Evolutionary conservation across 495 filamentous ascomycete genomes (phyloP).

Genomic region (Penicillium coprophilum): DNA sequence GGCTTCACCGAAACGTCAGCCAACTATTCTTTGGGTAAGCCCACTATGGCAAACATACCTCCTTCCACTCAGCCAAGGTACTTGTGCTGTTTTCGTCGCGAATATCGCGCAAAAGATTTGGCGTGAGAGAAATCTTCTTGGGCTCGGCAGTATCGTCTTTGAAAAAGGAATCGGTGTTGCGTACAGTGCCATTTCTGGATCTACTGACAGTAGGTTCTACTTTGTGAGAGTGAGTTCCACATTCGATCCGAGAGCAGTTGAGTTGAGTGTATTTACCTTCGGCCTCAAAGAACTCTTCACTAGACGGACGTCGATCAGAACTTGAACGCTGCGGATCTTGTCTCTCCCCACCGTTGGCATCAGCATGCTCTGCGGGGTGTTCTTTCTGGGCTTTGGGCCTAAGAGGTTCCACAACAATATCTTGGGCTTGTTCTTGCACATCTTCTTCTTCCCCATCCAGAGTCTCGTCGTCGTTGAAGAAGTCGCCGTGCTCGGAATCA

Average conservation of each 20-base stretch:
- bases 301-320: slow-evolving; percentile 50
- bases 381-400: slow-evolving; percentile 42
- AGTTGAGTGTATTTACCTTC: slow-evolving; percentile 33
- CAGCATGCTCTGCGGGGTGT: slow-evolving; percentile 34
- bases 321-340: slow-evolving; percentile 32
- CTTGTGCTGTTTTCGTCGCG: slow-evolving; percentile 47
- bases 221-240: slow-evolving; percentile 14
- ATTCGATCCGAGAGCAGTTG: slow-evolving; percentile 1
- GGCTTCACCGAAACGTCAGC: slow-evolving; percentile 50
- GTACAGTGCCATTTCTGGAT: slow-evolving; percentile 78
- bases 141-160: slow-evolving; percentile 94
- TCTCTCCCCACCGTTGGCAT: slow-evolving; percentile 26
- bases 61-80: slow-evolving; percentile 63
- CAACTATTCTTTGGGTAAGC: slow-evolving; percentile 25
- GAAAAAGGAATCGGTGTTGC: slow-evolving; percentile 94
- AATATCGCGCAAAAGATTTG: slow-evolving; percentile 90
- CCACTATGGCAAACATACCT: slow-evolving; percentile 51
- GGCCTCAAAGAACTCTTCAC: slow-evolving; percentile 64
- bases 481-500: slow-evolving; percentile 59
- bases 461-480: slow-evolving; percentile 53
- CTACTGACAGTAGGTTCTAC: slow-evolving; percentile 59
- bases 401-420: slow-evolving; percentile 50
- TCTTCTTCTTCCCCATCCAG: slow-evolving; percentile 45
- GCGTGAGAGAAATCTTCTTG: slow-evolving; percentile 95
- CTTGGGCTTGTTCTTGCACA: slow-evolving; percentile 36